These are phyloP conservation scores for Irpex sp. DNA, from an alignment of 1,284 basidiomycete genomes.

Conservation along the genomic window DNA sequence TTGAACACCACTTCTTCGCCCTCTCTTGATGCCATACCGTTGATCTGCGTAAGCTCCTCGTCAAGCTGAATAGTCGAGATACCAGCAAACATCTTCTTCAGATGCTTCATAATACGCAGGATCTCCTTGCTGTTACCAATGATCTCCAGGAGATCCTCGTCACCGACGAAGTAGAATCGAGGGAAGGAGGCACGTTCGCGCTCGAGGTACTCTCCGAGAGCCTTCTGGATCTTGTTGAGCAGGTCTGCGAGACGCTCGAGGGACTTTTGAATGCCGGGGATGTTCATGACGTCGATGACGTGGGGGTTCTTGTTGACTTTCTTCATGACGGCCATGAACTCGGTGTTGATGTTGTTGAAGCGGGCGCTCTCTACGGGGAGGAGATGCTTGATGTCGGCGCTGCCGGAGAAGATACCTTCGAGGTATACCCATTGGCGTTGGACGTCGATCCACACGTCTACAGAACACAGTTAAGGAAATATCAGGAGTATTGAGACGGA, in stretches of 20 bases:
- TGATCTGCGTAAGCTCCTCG: slow-evolving; percentile 82
- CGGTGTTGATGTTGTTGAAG: slow-evolving; percentile 98
- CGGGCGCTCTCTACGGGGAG: slow-evolving; percentile 95
- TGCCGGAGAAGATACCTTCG: slow-evolving; percentile 99
- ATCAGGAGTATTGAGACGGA: no score
- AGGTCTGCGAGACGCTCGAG: slow-evolving; percentile 95
- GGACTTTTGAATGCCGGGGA: slow-evolving; percentile 93
- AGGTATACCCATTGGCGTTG: slow-evolving; percentile 99
- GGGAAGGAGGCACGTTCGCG: slow-evolving; percentile 97
- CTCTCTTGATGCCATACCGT: slow-evolving; percentile 90
- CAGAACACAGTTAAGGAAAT: no score
- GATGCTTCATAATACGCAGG: slow-evolving; percentile 93
- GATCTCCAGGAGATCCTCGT: slow-evolving; percentile 97
- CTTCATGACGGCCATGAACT: slow-evolving; percentile 98
- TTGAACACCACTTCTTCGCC: slow-evolving; percentile 90
- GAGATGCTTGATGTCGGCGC: slow-evolving; percentile 97
- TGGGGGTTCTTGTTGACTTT: slow-evolving; percentile 99
- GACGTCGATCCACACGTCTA: slow-evolving; percentile 98
- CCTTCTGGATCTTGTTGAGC: slow-evolving; percentile 98
- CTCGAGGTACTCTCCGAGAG: slow-evolving; percentile 97
- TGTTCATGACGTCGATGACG: slow-evolving; percentile 95
- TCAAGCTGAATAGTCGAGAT: slow-evolving; percentile 89
- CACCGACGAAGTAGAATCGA: slow-evolving; percentile 99
- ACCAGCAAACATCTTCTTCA: slow-evolving; percentile 99
- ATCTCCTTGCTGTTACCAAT: slow-evolving; percentile 99